Base-by-base conservation (phyloP, 176 grass and related monocot genomes). In the Neostapfia colusana region DNA sequence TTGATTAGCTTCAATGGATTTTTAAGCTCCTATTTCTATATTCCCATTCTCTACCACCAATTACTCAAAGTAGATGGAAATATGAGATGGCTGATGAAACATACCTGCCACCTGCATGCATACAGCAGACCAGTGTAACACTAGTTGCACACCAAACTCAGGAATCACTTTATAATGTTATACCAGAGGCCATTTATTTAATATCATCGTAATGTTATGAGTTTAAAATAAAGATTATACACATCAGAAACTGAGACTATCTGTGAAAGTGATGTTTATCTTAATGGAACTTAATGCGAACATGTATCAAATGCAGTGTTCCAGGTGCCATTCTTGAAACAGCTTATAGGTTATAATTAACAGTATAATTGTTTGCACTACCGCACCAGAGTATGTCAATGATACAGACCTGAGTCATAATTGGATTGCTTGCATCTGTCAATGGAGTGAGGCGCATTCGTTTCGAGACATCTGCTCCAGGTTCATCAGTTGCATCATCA, bases 391-490 rank as follows among this genome's bases (percentile, higher is more conserved):
- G 57, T 41, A 73, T 83, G 27, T 67, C 48, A 62, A 70, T 15
- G 34, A 53, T 28, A 39, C 76, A 67, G 35, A 99, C 95, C 91
- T 99, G 95, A 70, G 91, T 89, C 87, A 99, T 90, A 79, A 99
- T 92, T 31, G 95, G 95, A 79, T 99, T 99, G 69, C 89, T 95
- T 64, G 95, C 85, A 92, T 99, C 95, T 39, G 89, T 87, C 77
- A 99, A 73, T 74, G 91, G 91, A 48, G 85, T 99, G 59, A 99
- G 82, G 24, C 67, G 55, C 23, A n/a, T 65, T 56, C 80, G 89
- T 82, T 92, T 99, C 48, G 73, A 70, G 61, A 66, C 58, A 53
- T 85, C 72, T 78, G 62, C 75, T 82, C 51, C 76, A 65, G 70
- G 51, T 72, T 70, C 89, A 91, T 80, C 72, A 51, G 14, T 16